phyloP scores from a whole-genome alignment of 1,139 yeast genomes.

The Hyphopichia wangnamkhiaoensis region DNA sequence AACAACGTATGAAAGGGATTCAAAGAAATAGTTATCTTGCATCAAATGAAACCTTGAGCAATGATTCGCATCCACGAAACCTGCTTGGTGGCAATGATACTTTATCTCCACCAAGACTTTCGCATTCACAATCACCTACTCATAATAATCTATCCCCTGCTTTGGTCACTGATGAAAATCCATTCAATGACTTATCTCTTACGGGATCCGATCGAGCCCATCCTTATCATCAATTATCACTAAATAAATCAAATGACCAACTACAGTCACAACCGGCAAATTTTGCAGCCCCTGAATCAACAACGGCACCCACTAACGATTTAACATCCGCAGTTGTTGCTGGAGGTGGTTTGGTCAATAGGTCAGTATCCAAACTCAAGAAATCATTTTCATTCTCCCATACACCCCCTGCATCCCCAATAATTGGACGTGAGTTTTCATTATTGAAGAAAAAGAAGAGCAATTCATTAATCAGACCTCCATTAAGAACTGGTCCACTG shows the following conservation, averaged over 20 bases:
- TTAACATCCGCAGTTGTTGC: not conserved
- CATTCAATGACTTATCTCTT: constrained; percentile 1
- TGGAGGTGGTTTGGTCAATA: constrained; percentile 15
- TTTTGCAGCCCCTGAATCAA: not conserved
- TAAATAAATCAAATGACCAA: not conserved
- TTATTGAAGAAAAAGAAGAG: constrained; percentile 12
- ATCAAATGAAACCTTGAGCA: constrained; percentile 29
- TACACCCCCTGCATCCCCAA: constrained; percentile 16
- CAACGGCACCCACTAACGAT: not conserved
- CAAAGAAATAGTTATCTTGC: constrained; percentile 29
- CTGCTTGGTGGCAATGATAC: not conserved
- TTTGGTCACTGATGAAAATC: constrained; percentile 6
- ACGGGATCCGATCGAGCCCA: not conserved
- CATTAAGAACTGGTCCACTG: not conserved
- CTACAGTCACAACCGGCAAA: not conserved
- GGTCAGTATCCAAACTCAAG: constrained; percentile 23
- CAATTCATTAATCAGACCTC: not conserved
- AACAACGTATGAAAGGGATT: constrained; percentile 18
- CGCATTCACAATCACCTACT: constrained; percentile 1
- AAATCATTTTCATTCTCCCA: constrained; percentile 25
- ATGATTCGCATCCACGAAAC: not conserved
- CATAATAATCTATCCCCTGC: not conserved
- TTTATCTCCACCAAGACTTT: not conserved
- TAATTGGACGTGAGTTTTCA: not conserved
- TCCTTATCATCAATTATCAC: not conserved